Evolutionary conservation across 768 basidiomycete genomes (phyloP).

Genomic region (Crucibulum laeve): DNA sequence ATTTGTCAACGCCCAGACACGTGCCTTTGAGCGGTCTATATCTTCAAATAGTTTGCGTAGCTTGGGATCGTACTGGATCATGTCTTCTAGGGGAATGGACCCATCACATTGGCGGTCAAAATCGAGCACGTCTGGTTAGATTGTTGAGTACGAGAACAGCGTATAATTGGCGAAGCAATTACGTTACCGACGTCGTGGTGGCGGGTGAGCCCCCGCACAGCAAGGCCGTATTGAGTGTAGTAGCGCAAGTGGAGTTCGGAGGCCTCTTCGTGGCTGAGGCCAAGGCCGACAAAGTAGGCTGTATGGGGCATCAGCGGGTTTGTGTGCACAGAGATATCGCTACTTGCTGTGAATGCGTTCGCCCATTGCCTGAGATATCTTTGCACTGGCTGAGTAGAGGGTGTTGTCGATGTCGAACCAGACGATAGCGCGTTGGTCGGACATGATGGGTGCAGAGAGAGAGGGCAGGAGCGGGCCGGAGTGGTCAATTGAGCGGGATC

Average conservation of each 20-base stretch:
- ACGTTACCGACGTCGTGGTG: conserved; percentile 72
- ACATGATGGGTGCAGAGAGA: neutral
- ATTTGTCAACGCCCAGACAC: conserved; percentile 87
- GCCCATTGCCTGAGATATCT: conserved; percentile 78
- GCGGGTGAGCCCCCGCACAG: conserved; percentile 69
- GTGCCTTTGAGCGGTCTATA: conserved; percentile 69
- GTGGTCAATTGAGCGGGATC: too few species aligned
- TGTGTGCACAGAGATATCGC: neutral
- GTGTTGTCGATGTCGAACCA: conserved; percentile 92
- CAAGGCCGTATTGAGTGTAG: conserved; percentile 79
- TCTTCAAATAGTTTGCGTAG: conserved; percentile 70
- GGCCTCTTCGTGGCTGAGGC: conserved; percentile 65
- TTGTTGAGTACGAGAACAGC: neutral
- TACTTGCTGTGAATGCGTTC: conserved; percentile 66
- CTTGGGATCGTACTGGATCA: conserved; percentile 61
- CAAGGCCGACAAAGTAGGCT: conserved; percentile 76
- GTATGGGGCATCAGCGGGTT: neutral
- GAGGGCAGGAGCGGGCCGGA: neutral
- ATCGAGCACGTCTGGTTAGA: conserved; percentile 63
- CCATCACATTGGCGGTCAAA: conserved; percentile 85
- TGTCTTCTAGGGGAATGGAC: conserved; percentile 75
- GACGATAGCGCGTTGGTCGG: conserved; percentile 57
- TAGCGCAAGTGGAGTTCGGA: conserved; percentile 66
- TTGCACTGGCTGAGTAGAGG: conserved; percentile 72
- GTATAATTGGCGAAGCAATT: too few species aligned